A percentile compares a stretch with the other conserved stretches of the same genome.
phyloP scores from a whole-genome alignment of 306 rosid species.

The Lathyrus sativus region DNA sequence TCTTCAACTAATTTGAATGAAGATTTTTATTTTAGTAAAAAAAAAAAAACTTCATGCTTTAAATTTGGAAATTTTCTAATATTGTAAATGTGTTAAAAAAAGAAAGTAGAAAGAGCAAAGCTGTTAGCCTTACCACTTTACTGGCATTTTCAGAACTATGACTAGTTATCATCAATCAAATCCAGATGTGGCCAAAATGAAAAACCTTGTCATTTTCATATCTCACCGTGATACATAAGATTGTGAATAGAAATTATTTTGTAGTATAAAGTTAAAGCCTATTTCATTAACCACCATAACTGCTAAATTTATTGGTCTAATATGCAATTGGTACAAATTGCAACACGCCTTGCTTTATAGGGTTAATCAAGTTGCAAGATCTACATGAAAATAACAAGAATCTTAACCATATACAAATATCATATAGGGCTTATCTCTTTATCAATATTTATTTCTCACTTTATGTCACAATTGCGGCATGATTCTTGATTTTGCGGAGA shows the following conservation, averaged over 20 bases:
- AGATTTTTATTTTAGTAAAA: no score
- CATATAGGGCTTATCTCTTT: slow-evolving; percentile 21
- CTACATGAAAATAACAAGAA: slow-evolving; percentile 37
- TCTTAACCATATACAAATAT: slow-evolving; percentile 35
- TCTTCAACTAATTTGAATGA: no score
- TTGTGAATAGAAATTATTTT: slow-evolving; percentile 38
- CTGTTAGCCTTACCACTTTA: neutral
- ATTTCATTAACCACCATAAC: slow-evolving; percentile 42
- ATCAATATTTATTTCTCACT: neutral
- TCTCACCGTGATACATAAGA: slow-evolving; percentile 36
- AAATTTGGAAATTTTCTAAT: slow-evolving; percentile 38
- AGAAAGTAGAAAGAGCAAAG: slow-evolving; percentile 34
- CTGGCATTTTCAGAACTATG: slow-evolving; percentile 23
- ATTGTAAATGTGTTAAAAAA: slow-evolving; percentile 25
- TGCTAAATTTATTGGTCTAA: slow-evolving; percentile 37
- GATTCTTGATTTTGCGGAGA: neutral
- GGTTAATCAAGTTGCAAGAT: slow-evolving; percentile 23
- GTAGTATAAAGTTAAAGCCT: slow-evolving; percentile 26
- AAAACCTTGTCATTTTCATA: slow-evolving; percentile 49
- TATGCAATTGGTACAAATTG: slow-evolving; percentile 36
- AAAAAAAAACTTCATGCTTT: slow-evolving; percentile 10
- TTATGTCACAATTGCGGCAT: neutral
- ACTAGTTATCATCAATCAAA: slow-evolving; percentile 38
- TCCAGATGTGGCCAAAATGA: slow-evolving; percentile 37
- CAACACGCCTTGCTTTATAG: slow-evolving; percentile 21